Conservation (phyloP, 2,329 filamentous ascomycete genomes). For the Penicillium palitans region DNA sequence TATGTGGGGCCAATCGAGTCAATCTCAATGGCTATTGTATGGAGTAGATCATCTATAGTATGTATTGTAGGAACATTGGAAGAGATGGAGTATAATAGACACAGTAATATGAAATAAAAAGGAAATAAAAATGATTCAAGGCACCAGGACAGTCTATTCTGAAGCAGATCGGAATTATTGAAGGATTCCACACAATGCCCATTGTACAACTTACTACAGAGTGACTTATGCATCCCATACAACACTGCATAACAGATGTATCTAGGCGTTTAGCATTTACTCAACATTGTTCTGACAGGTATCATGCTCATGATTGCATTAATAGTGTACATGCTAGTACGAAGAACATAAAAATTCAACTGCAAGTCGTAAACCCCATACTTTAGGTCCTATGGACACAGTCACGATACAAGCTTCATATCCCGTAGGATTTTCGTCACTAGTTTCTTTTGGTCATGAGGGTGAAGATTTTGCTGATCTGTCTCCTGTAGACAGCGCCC, state of each 20-base stretch:
- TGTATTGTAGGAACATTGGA: neutral
- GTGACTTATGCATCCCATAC: neutral
- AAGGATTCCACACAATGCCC: neutral
- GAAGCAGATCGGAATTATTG: neutral
- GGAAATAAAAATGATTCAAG: neutral
- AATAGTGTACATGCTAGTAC: slow-evolving; percentile 20
- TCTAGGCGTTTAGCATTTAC: neutral
- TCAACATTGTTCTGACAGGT: neutral
- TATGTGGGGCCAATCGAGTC: neutral
- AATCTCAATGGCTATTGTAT: neutral
- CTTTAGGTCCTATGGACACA: slow-evolving; percentile 4
- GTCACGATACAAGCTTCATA: slow-evolving; percentile 38
- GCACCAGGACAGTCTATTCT: neutral
- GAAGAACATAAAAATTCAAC: slow-evolving; percentile 10
- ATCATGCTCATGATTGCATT: slow-evolving; percentile 10
- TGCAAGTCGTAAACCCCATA: slow-evolving; percentile 8
- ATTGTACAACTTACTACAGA: neutral
- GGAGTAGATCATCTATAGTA: neutral
- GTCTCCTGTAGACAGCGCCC: slow-evolving; percentile 75
- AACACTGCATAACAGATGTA: neutral
- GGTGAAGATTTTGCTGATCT: slow-evolving; percentile 60
- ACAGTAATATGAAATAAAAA: neutral
- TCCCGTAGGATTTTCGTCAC: slow-evolving; percentile 46
- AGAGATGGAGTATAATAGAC: neutral
- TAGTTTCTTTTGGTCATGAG: slow-evolving; percentile 49